These are phyloP conservation scores for Malassezia pachydermatis DNA, from an alignment of 1,284 basidiomycete species.

Conservation along the genomic window DNA sequence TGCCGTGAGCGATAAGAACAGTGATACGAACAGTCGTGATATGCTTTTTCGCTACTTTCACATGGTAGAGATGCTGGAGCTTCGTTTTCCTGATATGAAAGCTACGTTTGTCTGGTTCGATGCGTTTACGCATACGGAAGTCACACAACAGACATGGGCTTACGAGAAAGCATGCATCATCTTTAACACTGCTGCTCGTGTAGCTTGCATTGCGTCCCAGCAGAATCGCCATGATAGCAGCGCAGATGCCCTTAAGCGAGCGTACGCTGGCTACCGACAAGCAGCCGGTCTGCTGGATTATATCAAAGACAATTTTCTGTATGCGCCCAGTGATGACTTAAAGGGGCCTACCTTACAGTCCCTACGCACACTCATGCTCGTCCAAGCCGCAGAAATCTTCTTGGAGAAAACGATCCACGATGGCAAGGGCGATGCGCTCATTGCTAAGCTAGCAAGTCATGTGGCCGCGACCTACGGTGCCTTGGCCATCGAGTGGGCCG, in stretches of 20 bases:
- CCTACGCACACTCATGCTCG: conserved; percentile 70
- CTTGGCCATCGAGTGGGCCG: conserved; percentile 78
- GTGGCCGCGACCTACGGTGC: conserved; percentile 68
- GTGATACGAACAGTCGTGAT: conserved; percentile 58
- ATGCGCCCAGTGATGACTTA: conserved; percentile 94
- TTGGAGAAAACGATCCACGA: conserved; percentile 72
- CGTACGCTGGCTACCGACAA: conserved; percentile 84
- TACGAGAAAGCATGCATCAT: conserved; percentile 97
- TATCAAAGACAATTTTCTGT: conserved; percentile 98
- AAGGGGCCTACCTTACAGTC: conserved; percentile 89
- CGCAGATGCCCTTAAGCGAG: conserved; percentile 77
- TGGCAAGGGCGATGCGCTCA: conserved; percentile 54
- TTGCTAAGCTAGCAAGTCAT: conserved; percentile 77
- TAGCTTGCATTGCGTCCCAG: conserved; percentile 74
- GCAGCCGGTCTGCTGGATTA: conserved; percentile 95
- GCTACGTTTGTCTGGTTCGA: conserved; percentile 92
- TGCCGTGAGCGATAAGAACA: conserved; percentile 88
- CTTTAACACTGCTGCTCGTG: conserved; percentile 88
- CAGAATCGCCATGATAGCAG: conserved; percentile 53
- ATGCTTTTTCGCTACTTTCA: conserved; percentile 98
- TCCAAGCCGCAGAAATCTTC: conserved; percentile 92
- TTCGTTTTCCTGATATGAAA: conserved; percentile 89
- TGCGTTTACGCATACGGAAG: conserved; percentile 81
- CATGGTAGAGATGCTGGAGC: conserved; percentile 89
- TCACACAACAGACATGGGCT: conserved; percentile 87